These are phyloP conservation scores for Fomitopsis betulina DNA, from an alignment of 1,284 basidiomycete species.

Conservation along the genomic window DNA sequence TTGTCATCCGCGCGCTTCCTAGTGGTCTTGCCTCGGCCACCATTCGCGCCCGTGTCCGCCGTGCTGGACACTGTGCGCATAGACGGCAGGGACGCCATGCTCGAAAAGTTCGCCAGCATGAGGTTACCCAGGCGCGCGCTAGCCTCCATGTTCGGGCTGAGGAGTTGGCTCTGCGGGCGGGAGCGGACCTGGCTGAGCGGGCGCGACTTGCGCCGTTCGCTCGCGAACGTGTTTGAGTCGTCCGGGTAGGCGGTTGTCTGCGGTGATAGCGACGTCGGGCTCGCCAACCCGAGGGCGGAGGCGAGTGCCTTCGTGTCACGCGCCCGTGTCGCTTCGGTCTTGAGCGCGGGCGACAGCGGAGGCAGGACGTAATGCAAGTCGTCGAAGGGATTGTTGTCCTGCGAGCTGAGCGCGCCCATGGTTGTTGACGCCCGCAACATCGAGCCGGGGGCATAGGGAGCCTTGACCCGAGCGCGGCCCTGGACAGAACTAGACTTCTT, in stretches of 20 bases:
- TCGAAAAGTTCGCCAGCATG: conserved; percentile 54
- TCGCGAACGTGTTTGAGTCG: conserved; percentile 61
- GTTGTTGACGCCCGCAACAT: conserved; percentile 45
- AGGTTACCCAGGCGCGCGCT: conserved; percentile 49
- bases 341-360: conserved; percentile 31
- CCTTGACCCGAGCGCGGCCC: conserved; percentile 61
- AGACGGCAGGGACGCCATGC: conserved; percentile 24
- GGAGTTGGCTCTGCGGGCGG: conserved; percentile 17
- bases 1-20: conserved; percentile 43
- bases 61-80: conserved; percentile 26
- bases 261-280: conserved; percentile 35
- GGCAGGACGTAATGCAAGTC: conserved; percentile 25
- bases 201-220: conserved; percentile 26
- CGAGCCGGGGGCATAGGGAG: conserved; percentile 52
- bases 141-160: conserved; percentile 34
- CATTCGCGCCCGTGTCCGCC: conserved; percentile 1
- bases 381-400: conserved; percentile 27
- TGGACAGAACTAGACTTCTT: conserved; percentile 28
- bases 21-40: conserved; percentile 9
- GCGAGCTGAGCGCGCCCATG: conserved; percentile 7
- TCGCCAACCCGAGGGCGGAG: conserved; percentile 47
- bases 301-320: conserved; percentile 49
- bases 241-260: conserved; percentile 64
- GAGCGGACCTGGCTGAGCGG: conserved; percentile 7
- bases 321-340: conserved; percentile 40